Conservation (phyloP, 495 filamentous ascomycete genomes). For the Trypethelium eluteriae region DNA sequence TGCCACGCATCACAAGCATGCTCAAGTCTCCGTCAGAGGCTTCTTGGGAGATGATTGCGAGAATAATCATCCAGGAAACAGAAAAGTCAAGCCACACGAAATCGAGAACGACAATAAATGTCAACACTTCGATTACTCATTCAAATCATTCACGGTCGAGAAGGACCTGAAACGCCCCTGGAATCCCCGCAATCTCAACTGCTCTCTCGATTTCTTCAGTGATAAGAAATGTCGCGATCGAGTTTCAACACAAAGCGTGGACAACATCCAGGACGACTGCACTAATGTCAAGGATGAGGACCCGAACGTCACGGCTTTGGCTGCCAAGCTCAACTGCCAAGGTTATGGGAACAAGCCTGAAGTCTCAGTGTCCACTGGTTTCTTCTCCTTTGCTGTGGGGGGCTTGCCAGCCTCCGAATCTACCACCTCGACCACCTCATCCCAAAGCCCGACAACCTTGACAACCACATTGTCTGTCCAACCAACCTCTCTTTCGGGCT, state of each 20-base stretch:
- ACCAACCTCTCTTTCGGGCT: not conserved
- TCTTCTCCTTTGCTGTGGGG: too few relatives aligned
- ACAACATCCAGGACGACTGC: not conserved
- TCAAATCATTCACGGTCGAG: constrained; percentile 2
- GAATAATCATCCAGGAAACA: not conserved
- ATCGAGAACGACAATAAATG: not conserved
- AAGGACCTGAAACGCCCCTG: not conserved
- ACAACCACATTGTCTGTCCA: not conserved
- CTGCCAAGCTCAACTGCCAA: constrained; percentile 5
- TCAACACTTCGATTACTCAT: not conserved
- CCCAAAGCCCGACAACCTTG: not conserved
- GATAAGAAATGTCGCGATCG: not conserved
- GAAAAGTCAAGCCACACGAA: not conserved
- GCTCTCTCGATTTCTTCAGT: constrained; percentile 3
- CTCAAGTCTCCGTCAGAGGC: not conserved
- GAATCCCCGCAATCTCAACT: not conserved
- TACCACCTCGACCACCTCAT: not conserved
- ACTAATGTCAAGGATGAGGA: not conserved
- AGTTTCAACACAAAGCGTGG: not conserved
- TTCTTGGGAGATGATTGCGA: not conserved
- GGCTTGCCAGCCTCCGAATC: not conserved
- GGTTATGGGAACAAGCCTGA: not conserved
- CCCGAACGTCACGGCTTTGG: not conserved
- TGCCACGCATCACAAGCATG: constrained; percentile 1
- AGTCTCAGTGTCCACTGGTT: too few relatives aligned